A percentile compares a stretch with the other conserved stretches of the same genome.
Evolutionary conservation across 768 basidiomycete genomes (phyloP).

Genomic region (Rhodocollybia butyracea): DNA sequence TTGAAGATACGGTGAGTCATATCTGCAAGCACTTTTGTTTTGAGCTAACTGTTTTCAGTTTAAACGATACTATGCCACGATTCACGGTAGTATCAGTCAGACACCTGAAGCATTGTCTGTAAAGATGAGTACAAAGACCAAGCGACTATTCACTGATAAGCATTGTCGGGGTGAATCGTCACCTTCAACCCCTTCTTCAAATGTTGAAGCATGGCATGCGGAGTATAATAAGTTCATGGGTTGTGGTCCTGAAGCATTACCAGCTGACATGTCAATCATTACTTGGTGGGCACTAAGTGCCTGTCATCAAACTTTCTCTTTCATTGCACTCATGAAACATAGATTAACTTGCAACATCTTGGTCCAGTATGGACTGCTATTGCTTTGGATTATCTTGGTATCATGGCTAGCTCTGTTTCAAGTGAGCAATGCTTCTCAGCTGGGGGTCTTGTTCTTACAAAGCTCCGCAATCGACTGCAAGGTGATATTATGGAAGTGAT

Average conservation of each 20-base stretch:
- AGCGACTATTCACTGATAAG: not conserved
- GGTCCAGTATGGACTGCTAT: too few relatives aligned
- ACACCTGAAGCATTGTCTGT: not conserved
- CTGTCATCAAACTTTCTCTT: too few relatives aligned
- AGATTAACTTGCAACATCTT: too few relatives aligned
- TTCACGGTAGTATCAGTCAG: not conserved
- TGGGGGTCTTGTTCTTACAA: too few relatives aligned
- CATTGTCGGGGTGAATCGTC: not conserved
- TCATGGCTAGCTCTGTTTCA: too few relatives aligned
- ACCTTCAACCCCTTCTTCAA: not conserved
- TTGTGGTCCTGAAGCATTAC: too few relatives aligned
- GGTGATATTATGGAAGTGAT: too few relatives aligned
- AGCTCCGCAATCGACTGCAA: too few relatives aligned
- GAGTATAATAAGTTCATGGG: not conserved
- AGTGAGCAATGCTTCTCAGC: too few relatives aligned
- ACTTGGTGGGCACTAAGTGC: not conserved
- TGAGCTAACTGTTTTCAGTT: not conserved
- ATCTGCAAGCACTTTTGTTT: not conserved
- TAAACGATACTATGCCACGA: not conserved
- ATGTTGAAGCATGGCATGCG: not conserved
- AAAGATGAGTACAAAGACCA: not conserved
- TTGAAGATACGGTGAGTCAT: not conserved
- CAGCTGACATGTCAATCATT: not conserved
- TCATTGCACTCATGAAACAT: too few relatives aligned
- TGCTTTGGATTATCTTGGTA: too few relatives aligned